Percentiles rank a stretch among this genome's conserved stretches.
These are phyloP conservation scores for Poa annua DNA, from an alignment of 176 grass and related monocot species.

Conservation along the genomic window DNA sequence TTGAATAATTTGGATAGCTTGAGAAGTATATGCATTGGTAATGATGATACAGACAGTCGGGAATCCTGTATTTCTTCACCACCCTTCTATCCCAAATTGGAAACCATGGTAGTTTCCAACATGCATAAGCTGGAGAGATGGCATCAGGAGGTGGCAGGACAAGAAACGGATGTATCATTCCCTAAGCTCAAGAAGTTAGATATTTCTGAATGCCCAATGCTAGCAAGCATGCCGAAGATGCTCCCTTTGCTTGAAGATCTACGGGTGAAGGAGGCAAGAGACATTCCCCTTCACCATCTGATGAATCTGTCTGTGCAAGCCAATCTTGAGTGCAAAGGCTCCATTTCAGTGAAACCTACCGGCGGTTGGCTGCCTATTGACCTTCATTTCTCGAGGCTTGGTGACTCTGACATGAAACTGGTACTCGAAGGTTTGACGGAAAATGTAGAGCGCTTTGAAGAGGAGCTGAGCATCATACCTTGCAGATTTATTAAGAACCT, in stretches of 20 bases:
- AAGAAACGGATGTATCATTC: not conserved
- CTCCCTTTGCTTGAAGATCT: not conserved
- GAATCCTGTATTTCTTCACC: too few relatives aligned
- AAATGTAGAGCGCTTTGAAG: not conserved
- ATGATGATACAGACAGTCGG: not conserved
- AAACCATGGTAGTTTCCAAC: slow-evolving; percentile 1
- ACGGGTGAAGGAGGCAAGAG: not conserved
- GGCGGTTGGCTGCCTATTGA: not conserved
- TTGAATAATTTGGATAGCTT: slow-evolving; percentile 14
- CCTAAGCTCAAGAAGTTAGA: not conserved
- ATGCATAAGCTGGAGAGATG: not conserved
- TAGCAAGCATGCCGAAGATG: not conserved
- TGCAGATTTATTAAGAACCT: not conserved
- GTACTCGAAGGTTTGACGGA: not conserved
- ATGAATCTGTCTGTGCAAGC: not conserved
- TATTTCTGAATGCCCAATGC: not conserved
- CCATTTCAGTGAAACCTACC: not conserved
- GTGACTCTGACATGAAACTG: not conserved
- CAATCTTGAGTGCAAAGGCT: not conserved
- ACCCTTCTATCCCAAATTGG: not conserved
- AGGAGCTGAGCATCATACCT: not conserved
- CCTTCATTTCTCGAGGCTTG: not conserved
- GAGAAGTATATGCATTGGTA: slow-evolving; percentile 13
- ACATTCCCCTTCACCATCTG: not conserved
- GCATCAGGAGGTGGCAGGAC: slow-evolving; percentile 8